These are phyloP conservation scores for Cenchrus fungigraminus DNA, from an alignment of 176 grass and related monocot genomes.

Conservation along the genomic window DNA sequence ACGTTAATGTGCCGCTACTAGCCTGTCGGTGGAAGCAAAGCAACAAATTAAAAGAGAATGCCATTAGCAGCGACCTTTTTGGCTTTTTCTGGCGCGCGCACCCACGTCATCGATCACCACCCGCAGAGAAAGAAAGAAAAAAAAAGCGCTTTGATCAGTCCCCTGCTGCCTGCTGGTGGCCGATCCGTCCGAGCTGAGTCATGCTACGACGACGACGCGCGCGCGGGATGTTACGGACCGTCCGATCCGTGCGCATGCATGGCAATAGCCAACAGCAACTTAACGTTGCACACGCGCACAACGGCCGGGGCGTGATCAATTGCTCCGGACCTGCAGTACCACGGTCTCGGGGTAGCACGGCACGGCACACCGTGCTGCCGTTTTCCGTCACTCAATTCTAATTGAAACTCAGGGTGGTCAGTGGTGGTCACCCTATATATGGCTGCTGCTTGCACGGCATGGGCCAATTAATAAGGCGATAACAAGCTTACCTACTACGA, in stretches of 20 bases:
- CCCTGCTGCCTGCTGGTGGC: neutral
- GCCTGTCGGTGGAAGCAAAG: constrained; percentile 31
- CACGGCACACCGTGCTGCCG: neutral
- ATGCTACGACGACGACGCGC: neutral
- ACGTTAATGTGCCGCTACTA: neutral
- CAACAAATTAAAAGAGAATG: neutral
- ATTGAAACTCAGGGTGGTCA: neutral
- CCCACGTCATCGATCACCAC: neutral
- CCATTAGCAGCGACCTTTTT: neutral
- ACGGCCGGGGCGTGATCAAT: neutral
- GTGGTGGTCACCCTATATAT: too few species aligned
- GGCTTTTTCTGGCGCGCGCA: neutral
- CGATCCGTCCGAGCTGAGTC: neutral
- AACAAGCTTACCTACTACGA: neutral
- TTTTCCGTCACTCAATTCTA: neutral
- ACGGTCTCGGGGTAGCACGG: neutral
- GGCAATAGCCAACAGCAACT: neutral
- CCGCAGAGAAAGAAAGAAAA: neutral
- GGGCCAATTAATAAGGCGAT: neutral
- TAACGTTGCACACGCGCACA: neutral
- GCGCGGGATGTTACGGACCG: neutral
- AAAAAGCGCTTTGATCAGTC: constrained; percentile 2
- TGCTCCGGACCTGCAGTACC: neutral
- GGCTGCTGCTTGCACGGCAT: constrained; percentile 6
- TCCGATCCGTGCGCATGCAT: neutral